These are phyloP conservation scores for Zygosaccharomyces sapae DNA, from an alignment of 1,139 yeast species.

Conservation along the genomic window DNA sequence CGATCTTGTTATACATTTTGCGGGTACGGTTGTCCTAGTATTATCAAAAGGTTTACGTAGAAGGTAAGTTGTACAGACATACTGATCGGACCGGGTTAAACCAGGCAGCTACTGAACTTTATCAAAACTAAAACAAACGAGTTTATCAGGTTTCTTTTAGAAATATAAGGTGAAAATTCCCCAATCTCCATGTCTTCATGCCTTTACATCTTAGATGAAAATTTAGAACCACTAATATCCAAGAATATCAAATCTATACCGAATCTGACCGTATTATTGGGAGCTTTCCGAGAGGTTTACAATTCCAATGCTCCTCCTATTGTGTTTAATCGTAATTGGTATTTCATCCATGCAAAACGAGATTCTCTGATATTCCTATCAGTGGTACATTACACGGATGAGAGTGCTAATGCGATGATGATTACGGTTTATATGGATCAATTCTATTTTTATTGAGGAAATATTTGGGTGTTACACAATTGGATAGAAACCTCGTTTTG, in stretches of 20 bases:
- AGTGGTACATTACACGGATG: slow-evolving; percentile 36
- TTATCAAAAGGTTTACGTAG: too few species aligned
- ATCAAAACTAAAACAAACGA: background rate
- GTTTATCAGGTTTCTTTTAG: too few species aligned
- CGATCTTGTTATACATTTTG: slow-evolving; percentile 35
- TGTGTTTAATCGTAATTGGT: slow-evolving; percentile 46
- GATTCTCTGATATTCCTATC: slow-evolving; percentile 55
- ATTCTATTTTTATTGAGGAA: slow-evolving; percentile 52
- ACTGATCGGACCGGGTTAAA: slow-evolving; percentile 1
- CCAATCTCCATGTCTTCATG: slow-evolving; percentile 27
- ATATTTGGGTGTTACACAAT: slow-evolving; percentile 46
- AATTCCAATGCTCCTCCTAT: slow-evolving; percentile 40
- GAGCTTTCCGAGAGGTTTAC: slow-evolving; percentile 15
- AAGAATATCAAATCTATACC: slow-evolving; percentile 46
- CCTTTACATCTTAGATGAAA: slow-evolving; percentile 58
- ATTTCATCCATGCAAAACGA: slow-evolving; percentile 53
- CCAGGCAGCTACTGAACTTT: background rate
- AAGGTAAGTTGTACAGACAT: background rate
- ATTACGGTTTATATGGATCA: slow-evolving; percentile 56
- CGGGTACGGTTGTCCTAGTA: too few species aligned
- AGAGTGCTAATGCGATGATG: slow-evolving; percentile 54
- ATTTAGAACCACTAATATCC: slow-evolving; percentile 54
- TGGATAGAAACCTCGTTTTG: slow-evolving; percentile 56
- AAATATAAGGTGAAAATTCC: background rate
- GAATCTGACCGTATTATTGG: slow-evolving; percentile 17